Evolutionary conservation across 2,329 filamentous ascomycete genomes (phyloP).

Genomic region (Pseudopithomyces chartarum): DNA sequence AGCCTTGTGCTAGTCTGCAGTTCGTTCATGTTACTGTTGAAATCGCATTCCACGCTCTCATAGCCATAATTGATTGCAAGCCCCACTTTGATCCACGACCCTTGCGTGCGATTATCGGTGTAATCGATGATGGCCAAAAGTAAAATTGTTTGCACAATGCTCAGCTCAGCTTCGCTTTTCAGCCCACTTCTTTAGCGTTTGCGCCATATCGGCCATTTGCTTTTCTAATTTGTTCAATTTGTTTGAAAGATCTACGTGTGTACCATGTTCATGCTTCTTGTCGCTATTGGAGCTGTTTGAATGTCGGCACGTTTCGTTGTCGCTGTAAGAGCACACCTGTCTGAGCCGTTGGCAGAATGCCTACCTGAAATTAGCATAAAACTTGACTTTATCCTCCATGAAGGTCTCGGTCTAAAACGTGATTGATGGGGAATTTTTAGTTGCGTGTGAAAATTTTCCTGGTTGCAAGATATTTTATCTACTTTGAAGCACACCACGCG

Average conservation of each 20-base stretch:
- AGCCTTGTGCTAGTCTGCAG: too few relatives aligned
- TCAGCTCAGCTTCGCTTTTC: background rate
- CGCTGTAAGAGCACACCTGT: background rate
- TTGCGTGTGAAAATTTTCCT: too few relatives aligned
- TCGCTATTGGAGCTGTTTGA: background rate
- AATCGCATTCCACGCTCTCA: too few relatives aligned
- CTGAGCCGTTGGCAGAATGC: background rate
- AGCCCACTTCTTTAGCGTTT: background rate
- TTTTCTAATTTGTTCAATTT: background rate
- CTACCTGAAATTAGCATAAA: background rate
- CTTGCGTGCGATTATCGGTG: background rate
- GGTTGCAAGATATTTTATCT: too few relatives aligned
- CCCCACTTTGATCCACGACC: conserved; percentile 1
- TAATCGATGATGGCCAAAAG: background rate
- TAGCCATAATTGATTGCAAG: background rate
- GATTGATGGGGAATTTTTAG: too few relatives aligned
- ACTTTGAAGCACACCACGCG: background rate
- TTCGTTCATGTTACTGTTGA: too few relatives aligned
- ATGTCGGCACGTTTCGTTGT: background rate
- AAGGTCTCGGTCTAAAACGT: too few relatives aligned
- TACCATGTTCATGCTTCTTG: background rate
- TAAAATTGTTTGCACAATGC: background rate
- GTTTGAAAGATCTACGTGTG: background rate
- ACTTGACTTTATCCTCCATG: too few relatives aligned
- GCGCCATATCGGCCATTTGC: background rate